Evolutionary conservation across 176 grass and related monocot genomes (phyloP).

Genomic region (Microstegium vimineum): DNA sequence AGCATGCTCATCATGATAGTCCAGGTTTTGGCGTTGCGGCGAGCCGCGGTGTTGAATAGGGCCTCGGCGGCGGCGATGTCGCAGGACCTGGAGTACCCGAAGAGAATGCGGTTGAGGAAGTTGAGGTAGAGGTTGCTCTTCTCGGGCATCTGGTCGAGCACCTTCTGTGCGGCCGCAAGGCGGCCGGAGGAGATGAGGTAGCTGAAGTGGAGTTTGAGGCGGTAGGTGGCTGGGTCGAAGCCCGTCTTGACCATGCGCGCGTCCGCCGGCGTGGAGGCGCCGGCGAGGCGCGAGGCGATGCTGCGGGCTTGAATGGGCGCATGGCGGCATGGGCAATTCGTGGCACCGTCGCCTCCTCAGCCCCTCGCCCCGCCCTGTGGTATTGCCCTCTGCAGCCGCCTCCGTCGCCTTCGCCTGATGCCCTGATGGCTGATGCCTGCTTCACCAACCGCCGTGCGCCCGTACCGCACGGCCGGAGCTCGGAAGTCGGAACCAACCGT

Average conservation of each 20-base stretch:
- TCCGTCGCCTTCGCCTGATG: too few species aligned
- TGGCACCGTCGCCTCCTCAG: background rate
- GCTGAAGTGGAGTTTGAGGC: conserved; percentile 16
- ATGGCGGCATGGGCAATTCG: conserved; percentile 16
- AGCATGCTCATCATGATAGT: conserved; percentile 64
- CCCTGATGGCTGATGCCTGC: background rate
- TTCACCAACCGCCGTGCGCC: background rate
- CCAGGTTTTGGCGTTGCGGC: conserved; percentile 49
- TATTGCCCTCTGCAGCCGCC: background rate
- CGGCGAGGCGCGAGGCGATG: background rate
- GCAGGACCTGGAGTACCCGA: conserved; percentile 36
- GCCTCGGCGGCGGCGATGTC: conserved; percentile 28
- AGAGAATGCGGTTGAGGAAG: conserved; percentile 58
- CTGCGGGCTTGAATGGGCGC: conserved; percentile 8
- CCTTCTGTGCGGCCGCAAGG: conserved; percentile 19
- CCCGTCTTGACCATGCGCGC: conserved; percentile 46
- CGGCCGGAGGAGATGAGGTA: background rate
- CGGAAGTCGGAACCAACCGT: background rate
- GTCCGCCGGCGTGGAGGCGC: conserved; percentile 26
- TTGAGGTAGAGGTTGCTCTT: conserved; percentile 46
- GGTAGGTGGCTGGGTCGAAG: conserved; percentile 32
- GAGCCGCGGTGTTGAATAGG: conserved; percentile 35
- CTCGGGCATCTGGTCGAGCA: conserved; percentile 64
- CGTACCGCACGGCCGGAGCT: background rate
- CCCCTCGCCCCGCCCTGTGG: background rate